A percentile compares a stretch with the other conserved stretches of the same genome.
These are phyloP conservation scores for Acer saccharum DNA, from an alignment of 345 rosid species.

Conservation along the genomic window DNA sequence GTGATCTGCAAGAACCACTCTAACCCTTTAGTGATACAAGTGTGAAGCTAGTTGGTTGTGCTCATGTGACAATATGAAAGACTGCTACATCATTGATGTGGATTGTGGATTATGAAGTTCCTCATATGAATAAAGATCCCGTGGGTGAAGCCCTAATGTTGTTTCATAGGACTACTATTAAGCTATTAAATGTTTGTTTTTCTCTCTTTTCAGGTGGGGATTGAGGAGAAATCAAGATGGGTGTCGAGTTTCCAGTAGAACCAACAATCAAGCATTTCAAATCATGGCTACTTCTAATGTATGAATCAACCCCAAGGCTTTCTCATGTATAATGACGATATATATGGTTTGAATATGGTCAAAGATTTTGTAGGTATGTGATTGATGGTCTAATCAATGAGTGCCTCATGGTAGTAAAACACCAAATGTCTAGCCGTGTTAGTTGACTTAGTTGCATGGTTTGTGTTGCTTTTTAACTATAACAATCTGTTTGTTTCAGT, in stretches of 20 bases:
- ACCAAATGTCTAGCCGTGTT: constrained; percentile 5
- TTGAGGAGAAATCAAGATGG: constrained; percentile 39
- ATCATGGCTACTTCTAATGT: constrained; percentile 77
- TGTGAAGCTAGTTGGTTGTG: background rate
- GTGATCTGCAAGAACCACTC: background rate
- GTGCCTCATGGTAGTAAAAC: constrained; percentile 11
- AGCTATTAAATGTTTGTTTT: background rate
- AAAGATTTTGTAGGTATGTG: constrained; percentile 40
- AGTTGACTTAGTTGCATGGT: constrained; percentile 13
- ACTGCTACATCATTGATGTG: background rate
- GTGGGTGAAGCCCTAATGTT: background rate
- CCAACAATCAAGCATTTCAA: constrained; percentile 56
- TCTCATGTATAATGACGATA: constrained; percentile 31
- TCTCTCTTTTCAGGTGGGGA: constrained; percentile 39
- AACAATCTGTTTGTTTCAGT: background rate
- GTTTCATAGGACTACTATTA: background rate
- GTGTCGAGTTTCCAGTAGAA: constrained; percentile 31
- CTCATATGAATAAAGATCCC: background rate
- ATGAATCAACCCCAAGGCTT: constrained; percentile 44
- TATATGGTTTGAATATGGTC: constrained; percentile 37
- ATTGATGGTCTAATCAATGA: constrained; percentile 21
- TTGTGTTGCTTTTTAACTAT: background rate
- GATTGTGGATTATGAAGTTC: background rate
- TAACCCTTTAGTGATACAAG: background rate
- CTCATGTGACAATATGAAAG: background rate